Evolutionary conservation across 2,329 filamentous ascomycete genomes (phyloP), one percentile per base, ranked within the genome.

Genomic region (Beauveria asiatica): DNA sequence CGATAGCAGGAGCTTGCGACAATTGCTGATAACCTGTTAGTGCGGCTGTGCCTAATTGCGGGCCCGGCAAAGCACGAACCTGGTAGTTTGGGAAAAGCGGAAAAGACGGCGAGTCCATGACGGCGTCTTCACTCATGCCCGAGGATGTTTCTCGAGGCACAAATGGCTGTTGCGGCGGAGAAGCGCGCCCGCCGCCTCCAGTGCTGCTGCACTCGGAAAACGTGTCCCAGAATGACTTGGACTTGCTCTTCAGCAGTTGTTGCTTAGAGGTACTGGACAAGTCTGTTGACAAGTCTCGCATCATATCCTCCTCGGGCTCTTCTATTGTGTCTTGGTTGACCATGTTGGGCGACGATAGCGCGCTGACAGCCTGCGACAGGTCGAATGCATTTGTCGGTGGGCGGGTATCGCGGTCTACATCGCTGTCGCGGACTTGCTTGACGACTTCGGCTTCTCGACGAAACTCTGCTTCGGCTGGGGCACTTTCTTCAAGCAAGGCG

Each of bases 361-460:
- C 80, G 3, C 85, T 87, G 23, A 76, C 77, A 0, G 75, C 66
- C 66, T 81, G 77, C 16, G 81, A 77, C 61, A 80, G 68, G 57
- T 79, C 73, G 52, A 80, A 70, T 11, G 74, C 72, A 65, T 67
- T 61, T 59, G 74, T 65, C 51, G 70, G 63, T 59, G 76, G 68
- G 66, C 71, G 71, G 61, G 72, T 76, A 60, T 83, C 82, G 16
- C 85, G 75, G 53, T 85, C 84, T 64, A 87, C 82, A 68, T 97
- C 92, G 67, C 88, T 93, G 72, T 97, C 94, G 46, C 92, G 88
- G 30, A 97, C 92, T 73, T 97, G 94, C 55, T 91, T 89, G 64
- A 99, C 91, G 5, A 97, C 94, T 73, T 97, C 93, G 42, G 93
- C 92, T 77, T 99, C 94, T 44, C 92, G 87, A 57, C 89, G 87